Conservation (phyloP, 169 alveolate genomes). For the Fabrea salina region DNA sequence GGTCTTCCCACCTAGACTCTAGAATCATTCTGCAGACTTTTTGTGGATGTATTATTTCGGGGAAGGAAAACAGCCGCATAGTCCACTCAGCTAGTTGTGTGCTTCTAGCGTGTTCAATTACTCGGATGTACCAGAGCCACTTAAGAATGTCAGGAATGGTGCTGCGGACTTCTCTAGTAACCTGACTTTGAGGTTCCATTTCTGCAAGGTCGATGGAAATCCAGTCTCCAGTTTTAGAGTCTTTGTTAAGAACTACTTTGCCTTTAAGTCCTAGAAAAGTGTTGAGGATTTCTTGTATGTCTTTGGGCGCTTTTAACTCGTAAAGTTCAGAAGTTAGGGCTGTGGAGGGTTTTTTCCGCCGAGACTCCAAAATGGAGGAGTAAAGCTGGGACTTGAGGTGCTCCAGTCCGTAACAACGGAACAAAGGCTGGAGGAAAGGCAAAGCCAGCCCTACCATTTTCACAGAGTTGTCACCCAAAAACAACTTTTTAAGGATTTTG, state of each 20-base stretch:
- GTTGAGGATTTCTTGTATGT: not conserved
- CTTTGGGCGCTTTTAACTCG: not conserved
- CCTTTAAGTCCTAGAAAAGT: not conserved
- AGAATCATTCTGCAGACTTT: not conserved
- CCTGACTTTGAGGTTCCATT: not conserved
- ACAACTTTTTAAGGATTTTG: not conserved
- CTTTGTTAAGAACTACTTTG: not conserved
- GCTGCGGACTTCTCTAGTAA: not conserved
- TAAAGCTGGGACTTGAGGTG: not conserved
- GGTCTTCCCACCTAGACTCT: not conserved
- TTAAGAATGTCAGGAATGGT: not conserved
- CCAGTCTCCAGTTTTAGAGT: not conserved
- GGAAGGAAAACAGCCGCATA: not conserved
- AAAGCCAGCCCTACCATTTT: not conserved
- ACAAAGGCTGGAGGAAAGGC: not conserved
- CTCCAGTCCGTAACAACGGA: not conserved
- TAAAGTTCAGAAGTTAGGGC: not conserved
- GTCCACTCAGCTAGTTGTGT: not conserved
- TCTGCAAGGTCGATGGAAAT: not conserved
- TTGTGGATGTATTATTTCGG: not conserved
- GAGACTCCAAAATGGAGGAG: not conserved
- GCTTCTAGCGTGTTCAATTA: not conserved
- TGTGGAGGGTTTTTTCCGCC: not conserved
- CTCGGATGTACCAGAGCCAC: not conserved
- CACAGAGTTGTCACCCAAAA: not conserved